Evolutionary conservation across 148 eudicot genomes (phyloP).

Genomic region (Fagopyrum esculentum): DNA sequence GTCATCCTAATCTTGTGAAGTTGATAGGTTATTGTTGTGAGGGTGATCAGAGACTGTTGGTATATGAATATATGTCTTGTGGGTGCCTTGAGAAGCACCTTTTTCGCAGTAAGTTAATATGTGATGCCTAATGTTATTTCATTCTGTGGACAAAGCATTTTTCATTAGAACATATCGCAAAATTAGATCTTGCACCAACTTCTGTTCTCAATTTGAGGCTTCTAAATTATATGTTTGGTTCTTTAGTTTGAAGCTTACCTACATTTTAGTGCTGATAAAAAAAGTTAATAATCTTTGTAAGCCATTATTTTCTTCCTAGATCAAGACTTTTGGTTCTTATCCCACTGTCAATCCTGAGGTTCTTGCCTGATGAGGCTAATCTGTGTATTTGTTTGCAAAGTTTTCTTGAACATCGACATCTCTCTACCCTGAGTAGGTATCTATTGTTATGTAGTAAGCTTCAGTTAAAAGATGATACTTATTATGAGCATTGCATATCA

Average conservation of each 20-base stretch:
- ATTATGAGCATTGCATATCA: neutral
- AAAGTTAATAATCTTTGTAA: neutral
- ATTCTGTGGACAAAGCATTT: neutral
- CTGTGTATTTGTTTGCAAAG: neutral
- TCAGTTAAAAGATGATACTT: constrained; percentile 2
- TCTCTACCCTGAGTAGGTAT: neutral
- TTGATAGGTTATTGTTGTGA: constrained; percentile 87
- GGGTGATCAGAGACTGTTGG: constrained; percentile 73
- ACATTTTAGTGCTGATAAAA: neutral
- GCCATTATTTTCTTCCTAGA: neutral
- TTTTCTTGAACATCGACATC: neutral
- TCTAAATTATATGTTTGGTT: neutral
- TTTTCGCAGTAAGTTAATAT: constrained; percentile 62
- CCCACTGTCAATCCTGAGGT: neutral
- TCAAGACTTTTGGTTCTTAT: neutral
- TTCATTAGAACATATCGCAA: neutral
- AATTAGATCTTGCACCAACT: neutral
- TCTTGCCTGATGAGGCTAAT: neutral
- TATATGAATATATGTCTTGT: constrained; percentile 78
- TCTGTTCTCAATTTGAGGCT: neutral
- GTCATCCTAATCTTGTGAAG: constrained; percentile 77
- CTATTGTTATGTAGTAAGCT: neutral
- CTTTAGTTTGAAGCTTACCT: neutral
- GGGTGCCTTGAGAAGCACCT: constrained; percentile 86
- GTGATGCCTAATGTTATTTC: neutral